Base-by-base conservation (phyloP, 2,329 filamentous ascomycete species). In the Alternaria atra region DNA sequence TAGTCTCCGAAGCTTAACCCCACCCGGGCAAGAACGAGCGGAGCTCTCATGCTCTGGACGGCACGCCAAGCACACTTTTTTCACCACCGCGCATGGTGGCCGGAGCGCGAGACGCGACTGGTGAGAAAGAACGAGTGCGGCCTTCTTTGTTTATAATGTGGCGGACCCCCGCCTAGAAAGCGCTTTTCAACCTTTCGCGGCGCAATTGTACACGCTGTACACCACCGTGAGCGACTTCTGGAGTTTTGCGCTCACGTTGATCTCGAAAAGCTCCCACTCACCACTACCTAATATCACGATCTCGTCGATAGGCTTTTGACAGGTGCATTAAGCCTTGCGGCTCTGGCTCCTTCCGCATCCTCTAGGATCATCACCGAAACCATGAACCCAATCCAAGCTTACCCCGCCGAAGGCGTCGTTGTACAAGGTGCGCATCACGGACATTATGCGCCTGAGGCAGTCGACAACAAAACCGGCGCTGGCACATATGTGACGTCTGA, bases 211-310 rank as follows among this genome's bases (percentile, higher is more conserved):
- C 34, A 17, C 10, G 46, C 32, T 60, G 47, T 61, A 64, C 40
- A 47, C 39, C 44, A 60, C 67, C 71, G 76, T 76, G 75, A 73
- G 77, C 77, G 77, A 79, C 77, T 79, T 79, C 42, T 67, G 76
- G 77, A 78, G 77, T 78, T 79, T 79, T 79, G 77, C 77, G 77
- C 74, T 77, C 75, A 69, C 73, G 71, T 67, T 69, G 58, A 60
- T 44, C 60, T 47, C 64, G 69, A 72, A 79, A 79, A 79, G 71
- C 76, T 78, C 76, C 76, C 66, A 56, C 53, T 43, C 17, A 53
- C 34, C 27, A 37, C 32, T 37, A 25, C 25, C 8, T 37, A 27
- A 15, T 35, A 1, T 51, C 4, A 29, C 34, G 23, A 29, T 37
- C 30, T 50, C 23, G 20, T 35, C 32, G 32, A 39, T 15, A 47